Evolutionary conservation across 495 filamentous ascomycete species (phyloP).

Genomic region (Sporormia fimetaria): DNA sequence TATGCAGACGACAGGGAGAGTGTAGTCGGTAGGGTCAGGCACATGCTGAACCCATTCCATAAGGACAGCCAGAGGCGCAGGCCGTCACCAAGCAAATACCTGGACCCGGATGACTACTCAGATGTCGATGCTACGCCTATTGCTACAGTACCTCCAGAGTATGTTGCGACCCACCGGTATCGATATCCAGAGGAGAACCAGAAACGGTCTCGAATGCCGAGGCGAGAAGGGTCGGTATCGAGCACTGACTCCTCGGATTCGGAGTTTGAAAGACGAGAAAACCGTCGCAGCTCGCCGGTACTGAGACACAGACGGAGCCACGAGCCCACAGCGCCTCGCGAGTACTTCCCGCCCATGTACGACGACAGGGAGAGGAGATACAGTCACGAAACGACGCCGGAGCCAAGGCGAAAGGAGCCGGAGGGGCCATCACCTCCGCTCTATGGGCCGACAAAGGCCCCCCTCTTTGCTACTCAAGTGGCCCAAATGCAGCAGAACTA

Average conservation of each 20-base stretch:
- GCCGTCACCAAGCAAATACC: constrained; percentile 7
- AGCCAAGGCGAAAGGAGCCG: constrained; percentile 1
- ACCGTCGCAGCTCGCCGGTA: constrained; percentile 9
- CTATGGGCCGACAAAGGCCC: constrained; percentile 28
- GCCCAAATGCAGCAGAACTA: constrained; percentile 23
- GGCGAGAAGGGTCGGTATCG: constrained; percentile 12
- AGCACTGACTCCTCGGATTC: constrained; percentile 20
- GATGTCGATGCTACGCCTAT: constrained; percentile 17
- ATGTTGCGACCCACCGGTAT: constrained; percentile 2
- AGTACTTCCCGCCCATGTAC: constrained; percentile 24
- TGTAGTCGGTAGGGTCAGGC: constrained; percentile 26
- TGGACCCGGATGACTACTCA: constrained; percentile 13
- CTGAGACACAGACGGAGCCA: constrained; percentile 28
- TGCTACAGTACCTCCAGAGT: background rate
- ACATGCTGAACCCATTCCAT: constrained; percentile 20
- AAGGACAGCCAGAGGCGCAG: constrained; percentile 6
- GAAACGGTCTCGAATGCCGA: constrained; percentile 17
- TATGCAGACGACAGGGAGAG: constrained; percentile 28
- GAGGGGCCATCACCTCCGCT: constrained; percentile 6
- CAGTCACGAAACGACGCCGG: constrained; percentile 8
- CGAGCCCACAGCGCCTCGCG: constrained; percentile 28
- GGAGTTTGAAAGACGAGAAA: constrained; percentile 6
- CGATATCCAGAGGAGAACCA: too few species aligned
- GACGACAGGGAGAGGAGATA: constrained; percentile 12
- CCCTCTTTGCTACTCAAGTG: constrained; percentile 32